phyloP scores from a whole-genome alignment of 73 alveolate genomes.

The Paramecium pentaurelia region DNA sequence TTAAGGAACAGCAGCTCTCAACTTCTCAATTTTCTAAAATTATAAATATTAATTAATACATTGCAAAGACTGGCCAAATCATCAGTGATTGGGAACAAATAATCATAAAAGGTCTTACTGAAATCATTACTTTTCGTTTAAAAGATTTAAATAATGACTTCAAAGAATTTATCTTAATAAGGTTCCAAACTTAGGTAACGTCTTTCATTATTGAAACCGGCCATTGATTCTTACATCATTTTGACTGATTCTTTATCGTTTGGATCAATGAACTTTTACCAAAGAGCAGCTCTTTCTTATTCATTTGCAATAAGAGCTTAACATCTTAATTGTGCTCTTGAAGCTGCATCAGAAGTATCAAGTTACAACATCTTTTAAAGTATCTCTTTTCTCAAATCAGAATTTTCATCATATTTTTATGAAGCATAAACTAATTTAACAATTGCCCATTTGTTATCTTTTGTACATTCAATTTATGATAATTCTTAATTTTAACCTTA shows the following conservation, averaged over 20 bases:
- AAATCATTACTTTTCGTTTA: conserved; percentile 38
- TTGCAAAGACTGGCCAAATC: conserved; percentile 24
- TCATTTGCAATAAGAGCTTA: background rate
- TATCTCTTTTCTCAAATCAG: conserved; percentile 29
- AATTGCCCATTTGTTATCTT: conserved; percentile 52
- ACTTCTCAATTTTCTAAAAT: background rate
- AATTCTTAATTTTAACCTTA: conserved; percentile 46
- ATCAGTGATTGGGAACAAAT: conserved; percentile 54
- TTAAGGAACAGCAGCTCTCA: background rate
- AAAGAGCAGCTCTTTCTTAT: conserved; percentile 46
- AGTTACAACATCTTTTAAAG: background rate
- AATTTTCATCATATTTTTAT: background rate
- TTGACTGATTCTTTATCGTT: conserved; percentile 48
- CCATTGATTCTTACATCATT: conserved; percentile 32
- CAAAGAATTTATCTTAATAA: conserved; percentile 54
- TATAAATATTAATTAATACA: background rate
- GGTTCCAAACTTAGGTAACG: conserved; percentile 23
- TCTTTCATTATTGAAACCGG: conserved; percentile 47
- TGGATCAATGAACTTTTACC: conserved; percentile 36
- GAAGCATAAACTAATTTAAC: conserved; percentile 43
- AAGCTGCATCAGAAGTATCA: conserved; percentile 9
- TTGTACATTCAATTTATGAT: conserved; percentile 10
- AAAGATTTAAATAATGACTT: background rate
- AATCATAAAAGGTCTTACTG: conserved; percentile 40
- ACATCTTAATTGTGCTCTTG: background rate